A percentile compares a stretch with the other conserved stretches of the same genome.
phyloP scores from a whole-genome alignment of 345 rosid genomes.

The Sisymbrium irio region DNA sequence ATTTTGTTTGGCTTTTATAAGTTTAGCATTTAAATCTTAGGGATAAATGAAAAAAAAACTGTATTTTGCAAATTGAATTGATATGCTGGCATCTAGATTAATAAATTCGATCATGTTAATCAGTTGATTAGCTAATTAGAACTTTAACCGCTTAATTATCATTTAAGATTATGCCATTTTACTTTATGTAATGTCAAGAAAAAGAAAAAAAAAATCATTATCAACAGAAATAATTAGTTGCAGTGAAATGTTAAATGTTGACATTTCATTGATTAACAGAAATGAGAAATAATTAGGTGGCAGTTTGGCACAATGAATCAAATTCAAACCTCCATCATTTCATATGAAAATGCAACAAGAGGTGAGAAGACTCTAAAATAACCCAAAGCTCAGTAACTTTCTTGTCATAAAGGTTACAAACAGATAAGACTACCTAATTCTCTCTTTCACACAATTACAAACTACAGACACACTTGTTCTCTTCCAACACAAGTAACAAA shows the following conservation, averaged over 20 bases:
- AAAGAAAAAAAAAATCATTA: not conserved
- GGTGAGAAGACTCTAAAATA: slow-evolving; percentile 18
- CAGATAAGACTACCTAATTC: not conserved
- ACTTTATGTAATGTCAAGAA: slow-evolving; percentile 1
- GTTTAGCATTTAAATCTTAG: not conserved
- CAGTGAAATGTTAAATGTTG: not conserved
- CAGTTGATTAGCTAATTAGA: not conserved
- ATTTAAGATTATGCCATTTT: not conserved
- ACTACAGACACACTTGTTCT: not conserved
- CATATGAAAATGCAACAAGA: slow-evolving; percentile 4
- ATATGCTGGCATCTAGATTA: not conserved
- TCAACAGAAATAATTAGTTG: not conserved
- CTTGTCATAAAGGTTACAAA: slow-evolving; percentile 1
- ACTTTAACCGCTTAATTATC: not conserved
- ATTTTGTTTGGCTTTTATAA: too few relatives aligned
- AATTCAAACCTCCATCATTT: slow-evolving; percentile 12
- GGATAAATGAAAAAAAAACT: not conserved
- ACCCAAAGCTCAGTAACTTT: not conserved
- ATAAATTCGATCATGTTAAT: not conserved
- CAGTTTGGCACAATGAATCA: slow-evolving; percentile 15
- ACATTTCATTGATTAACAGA: slow-evolving; percentile 16
- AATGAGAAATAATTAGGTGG: slow-evolving; percentile 15
- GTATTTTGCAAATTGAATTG: not conserved
- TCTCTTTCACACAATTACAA: slow-evolving; percentile 29
- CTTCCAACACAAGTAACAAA: slow-evolving; percentile 15